phyloP scores from a whole-genome alignment of 306 rosid genomes.

The Dryas alaskensis region DNA sequence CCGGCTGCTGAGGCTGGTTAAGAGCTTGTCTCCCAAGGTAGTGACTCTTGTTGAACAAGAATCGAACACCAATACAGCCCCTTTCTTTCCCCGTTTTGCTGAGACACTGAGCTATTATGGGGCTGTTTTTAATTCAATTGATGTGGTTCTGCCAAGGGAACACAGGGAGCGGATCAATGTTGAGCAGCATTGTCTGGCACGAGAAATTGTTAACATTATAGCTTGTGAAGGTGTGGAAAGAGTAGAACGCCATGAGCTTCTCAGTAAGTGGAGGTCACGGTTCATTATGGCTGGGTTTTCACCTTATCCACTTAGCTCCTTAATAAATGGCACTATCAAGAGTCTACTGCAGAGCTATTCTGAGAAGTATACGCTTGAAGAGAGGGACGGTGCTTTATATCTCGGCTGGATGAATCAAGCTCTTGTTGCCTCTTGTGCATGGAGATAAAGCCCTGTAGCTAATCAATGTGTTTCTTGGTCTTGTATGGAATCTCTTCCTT shows the following conservation, averaged over 20 bases:
- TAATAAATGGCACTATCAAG: conserved; percentile 58
- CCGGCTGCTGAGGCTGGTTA: conserved; percentile 57
- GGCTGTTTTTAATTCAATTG: conserved; percentile 73
- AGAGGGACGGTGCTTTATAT: conserved; percentile 63
- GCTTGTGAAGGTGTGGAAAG: conserved; percentile 89
- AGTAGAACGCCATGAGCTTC: conserved; percentile 81
- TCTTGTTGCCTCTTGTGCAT: conserved; percentile 70
- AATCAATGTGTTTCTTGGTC: not conserved
- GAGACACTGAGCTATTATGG: conserved; percentile 63
- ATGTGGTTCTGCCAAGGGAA: conserved; percentile 63
- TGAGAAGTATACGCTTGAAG: conserved; percentile 70
- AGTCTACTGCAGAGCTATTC: conserved; percentile 60
- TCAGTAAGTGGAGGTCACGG: conserved; percentile 70
- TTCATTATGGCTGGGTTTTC: conserved; percentile 74
- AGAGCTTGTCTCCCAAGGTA: conserved; percentile 72
- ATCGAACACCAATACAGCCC: conserved; percentile 55
- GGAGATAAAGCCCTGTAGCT: conserved; percentile 47
- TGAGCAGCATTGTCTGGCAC: conserved; percentile 90
- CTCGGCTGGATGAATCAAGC: conserved; percentile 77
- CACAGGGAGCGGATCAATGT: conserved; percentile 67
- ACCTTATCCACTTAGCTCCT: conserved; percentile 66
- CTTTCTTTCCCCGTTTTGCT: conserved; percentile 66
- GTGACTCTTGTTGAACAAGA: conserved; percentile 93
- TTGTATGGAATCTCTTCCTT: not conserved
- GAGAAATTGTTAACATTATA: conserved; percentile 78